Evolutionary conservation across 108 stramenopile genomes (phyloP), one percentile per base, ranked within the genome.

Genomic region (Aurantiochytrium sp.): DNA sequence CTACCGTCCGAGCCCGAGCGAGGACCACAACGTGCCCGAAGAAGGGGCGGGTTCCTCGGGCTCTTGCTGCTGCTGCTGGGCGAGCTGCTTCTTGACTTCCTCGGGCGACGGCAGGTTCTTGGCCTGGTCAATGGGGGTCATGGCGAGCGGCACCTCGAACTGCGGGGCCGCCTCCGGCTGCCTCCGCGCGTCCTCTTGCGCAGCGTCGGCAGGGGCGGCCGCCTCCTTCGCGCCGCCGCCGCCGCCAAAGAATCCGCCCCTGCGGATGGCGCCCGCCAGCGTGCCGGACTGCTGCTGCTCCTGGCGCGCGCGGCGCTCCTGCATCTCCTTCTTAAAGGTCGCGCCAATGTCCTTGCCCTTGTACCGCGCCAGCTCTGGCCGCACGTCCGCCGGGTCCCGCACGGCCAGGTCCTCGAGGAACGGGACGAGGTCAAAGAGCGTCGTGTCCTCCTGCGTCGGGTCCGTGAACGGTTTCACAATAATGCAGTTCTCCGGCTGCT

Each of bases 401-500:
- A 89, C 90, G 37, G 85, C 92, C n/a, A 93, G 68, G 37, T 92
- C 92, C 45, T 86, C 88, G 4, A 93, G 91, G 87, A 93, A 91
- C 15, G 92, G 92, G 19, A 91, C 87, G 68, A 93, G 88, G 48
- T 93, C 90, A 37, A 31, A 50, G 12, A 93, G 92, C 8, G 81
- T 86, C 2, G 87, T 85, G 87, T 93, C 92, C 22, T 55, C 87
- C 19, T 90, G 86, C 41, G 87, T 89, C 24, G 96, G 93, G 86
- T 98, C 95, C 55, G 88, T 92, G 91, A 96, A 99, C 30, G 97
- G 95, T 85, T 97, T 96, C 88, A 99, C 92, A n/a, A 89, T 87
- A 88, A 99, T 96, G 89, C 96, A 88, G 91, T 99, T 97, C 85
- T 96, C 94, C 4, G 97, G 97, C 89, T 97, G 95, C 53, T 97